Evolutionary conservation across 805 yeast species (phyloP), one percentile per base, ranked within the genome.

Genomic region (Grigorovia humatica): DNA sequence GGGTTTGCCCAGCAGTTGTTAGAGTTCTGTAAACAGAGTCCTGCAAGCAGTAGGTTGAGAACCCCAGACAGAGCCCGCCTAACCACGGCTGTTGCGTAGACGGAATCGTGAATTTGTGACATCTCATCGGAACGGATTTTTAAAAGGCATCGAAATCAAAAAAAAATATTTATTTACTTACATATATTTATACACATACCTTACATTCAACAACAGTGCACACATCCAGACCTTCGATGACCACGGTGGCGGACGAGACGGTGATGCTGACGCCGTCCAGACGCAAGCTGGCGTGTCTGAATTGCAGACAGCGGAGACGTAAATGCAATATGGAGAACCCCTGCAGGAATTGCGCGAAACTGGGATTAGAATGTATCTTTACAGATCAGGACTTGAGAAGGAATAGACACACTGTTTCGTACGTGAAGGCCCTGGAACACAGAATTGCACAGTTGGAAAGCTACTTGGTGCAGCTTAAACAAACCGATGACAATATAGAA

Each of bases 1-100:
- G 72, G 59, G 35, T 87, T 85, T 61, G 79, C 83, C 61, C 56
- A 59, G 2, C 55, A 76, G 53, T 67, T 85, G 15, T 38, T 69
- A 42, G 52, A 62, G 0, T 73, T 70, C 52, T 43, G 54, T 11
- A 32, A 6, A 6, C 27, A 23, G 27, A 23, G 6, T 6, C 6
- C 27, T 6, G 6, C 3, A 6, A 6, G 27, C 27, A 23, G 27
- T 23, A 23, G 27, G 27, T 6, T 4, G 27, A 23, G 27, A 23
- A 23, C 6, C 27, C 27, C 27, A 23, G 27, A 23, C 27, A 6
- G 27, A 23, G 27, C 6, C n/a, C 27, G 27, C 6, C 27, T 23
- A 23, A 23, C 3, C 27, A 23, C 27, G 6, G 27, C 27, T 6
- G 27, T 23, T 3, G 27, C 27, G 27, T 23, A 23, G 27, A 23